These are phyloP conservation scores for Phlyctochytrium arcticum DNA, from an alignment of 192 early-diverging fungal genomes.

Conservation along the genomic window DNA sequence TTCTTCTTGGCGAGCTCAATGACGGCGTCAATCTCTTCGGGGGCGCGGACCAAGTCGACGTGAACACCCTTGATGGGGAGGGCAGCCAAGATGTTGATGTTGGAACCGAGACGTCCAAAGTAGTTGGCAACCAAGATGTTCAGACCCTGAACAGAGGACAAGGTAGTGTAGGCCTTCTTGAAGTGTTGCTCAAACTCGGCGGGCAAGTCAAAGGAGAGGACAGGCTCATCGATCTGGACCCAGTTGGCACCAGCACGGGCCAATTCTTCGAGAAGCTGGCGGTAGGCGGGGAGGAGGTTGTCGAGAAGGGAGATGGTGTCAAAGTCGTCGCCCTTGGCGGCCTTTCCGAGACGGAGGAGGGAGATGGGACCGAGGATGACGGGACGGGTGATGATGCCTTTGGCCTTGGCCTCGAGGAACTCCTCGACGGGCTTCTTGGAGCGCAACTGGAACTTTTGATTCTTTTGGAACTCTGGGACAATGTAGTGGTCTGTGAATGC, in stretches of 20 bases:
- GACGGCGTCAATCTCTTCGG: slow-evolving; percentile 72
- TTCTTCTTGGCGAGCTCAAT: slow-evolving; percentile 46
- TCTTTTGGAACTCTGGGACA: slow-evolving; percentile 79
- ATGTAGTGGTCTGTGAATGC: slow-evolving; percentile 62
- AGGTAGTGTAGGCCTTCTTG: slow-evolving; percentile 58
- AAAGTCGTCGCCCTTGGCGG: slow-evolving; percentile 64
- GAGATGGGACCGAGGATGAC: slow-evolving; percentile 90
- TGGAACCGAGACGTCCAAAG: slow-evolving; percentile 81
- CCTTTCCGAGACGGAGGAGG: slow-evolving; percentile 82
- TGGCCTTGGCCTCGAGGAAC: slow-evolving; percentile 86
- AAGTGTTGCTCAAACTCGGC: slow-evolving; percentile 49
- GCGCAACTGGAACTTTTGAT: slow-evolving; percentile 69
- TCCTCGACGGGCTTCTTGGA: slow-evolving; percentile 73
- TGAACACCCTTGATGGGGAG: slow-evolving; percentile 84
- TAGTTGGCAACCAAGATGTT: slow-evolving; percentile 87
- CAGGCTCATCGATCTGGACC: slow-evolving; percentile 85
- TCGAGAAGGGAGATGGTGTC: slow-evolving; percentile 73
- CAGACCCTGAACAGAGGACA: slow-evolving; percentile 50
- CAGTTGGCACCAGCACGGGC: slow-evolving; percentile 71
- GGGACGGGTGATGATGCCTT: slow-evolving; percentile 87
- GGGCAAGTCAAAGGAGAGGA: slow-evolving; percentile 62
- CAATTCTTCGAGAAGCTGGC: slow-evolving; percentile 69
- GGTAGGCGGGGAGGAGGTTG: slow-evolving; percentile 76
- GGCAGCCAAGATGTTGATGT: slow-evolving; percentile 61
- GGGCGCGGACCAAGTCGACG: slow-evolving; percentile 84